phyloP scores from a whole-genome alignment of 2,329 filamentous ascomycete species.

The Calonectria hawksworthii region DNA sequence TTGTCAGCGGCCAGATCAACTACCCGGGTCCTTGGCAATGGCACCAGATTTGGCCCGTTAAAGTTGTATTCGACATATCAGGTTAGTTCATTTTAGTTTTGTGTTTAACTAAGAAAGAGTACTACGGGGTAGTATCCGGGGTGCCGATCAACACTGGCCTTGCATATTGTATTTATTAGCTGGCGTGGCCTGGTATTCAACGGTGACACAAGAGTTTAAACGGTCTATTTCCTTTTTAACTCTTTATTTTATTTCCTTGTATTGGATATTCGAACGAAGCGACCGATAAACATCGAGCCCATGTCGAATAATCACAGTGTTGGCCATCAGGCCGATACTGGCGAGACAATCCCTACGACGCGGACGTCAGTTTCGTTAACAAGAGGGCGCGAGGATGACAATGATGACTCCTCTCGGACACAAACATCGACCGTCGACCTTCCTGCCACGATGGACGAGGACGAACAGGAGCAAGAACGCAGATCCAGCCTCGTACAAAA shows the following conservation, averaged over 20 bases:
- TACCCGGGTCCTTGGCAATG: background rate
- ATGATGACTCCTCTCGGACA: background rate
- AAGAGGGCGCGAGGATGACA: background rate
- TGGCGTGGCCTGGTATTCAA: background rate
- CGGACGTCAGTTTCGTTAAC: background rate
- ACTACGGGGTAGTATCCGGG: background rate
- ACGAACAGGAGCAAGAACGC: background rate
- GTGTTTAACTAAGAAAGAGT: background rate
- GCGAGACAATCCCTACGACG: background rate
- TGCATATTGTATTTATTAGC: background rate
- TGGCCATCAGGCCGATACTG: background rate
- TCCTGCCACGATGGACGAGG: background rate
- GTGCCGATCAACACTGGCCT: background rate
- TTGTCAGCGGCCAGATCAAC: background rate
- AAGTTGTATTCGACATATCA: background rate
- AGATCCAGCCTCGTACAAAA: background rate
- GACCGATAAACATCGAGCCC: background rate
- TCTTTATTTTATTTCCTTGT: background rate
- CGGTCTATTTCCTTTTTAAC: background rate
- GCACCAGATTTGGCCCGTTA: background rate
- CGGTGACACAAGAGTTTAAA: no score
- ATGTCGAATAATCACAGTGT: background rate
- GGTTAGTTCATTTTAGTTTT: background rate
- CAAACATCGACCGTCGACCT: background rate
- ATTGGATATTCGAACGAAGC: background rate